These are phyloP conservation scores for Aspergillus eucalypticola DNA, from an alignment of 2,329 filamentous ascomycete genomes.

Conservation along the genomic window DNA sequence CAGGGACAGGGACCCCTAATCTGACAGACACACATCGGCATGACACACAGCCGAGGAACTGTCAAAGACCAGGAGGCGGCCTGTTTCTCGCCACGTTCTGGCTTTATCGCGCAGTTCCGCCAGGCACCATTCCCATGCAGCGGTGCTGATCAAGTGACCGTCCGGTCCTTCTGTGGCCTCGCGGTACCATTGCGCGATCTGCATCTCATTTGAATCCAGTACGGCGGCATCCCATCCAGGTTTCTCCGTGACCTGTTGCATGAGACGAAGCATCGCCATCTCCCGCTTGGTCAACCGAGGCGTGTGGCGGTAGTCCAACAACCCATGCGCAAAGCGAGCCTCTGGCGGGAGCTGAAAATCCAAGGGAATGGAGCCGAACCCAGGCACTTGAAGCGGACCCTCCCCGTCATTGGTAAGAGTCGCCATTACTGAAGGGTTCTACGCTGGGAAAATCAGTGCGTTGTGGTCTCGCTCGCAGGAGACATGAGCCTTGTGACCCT, in stretches of 20 bases:
- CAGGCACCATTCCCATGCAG: slow-evolving; percentile 11
- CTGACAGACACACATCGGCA: neutral
- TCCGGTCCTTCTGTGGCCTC: slow-evolving; percentile 6
- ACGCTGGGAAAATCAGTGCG: too few relatives aligned
- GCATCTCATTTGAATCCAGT: neutral
- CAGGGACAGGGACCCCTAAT: neutral
- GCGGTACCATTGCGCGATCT: slow-evolving; percentile 7
- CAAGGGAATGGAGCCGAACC: slow-evolving; percentile 10
- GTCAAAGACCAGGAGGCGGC: slow-evolving; percentile 8
- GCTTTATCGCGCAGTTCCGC: slow-evolving; percentile 12
- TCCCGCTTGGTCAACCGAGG: slow-evolving; percentile 13
- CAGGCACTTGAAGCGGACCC: slow-evolving; percentile 10
- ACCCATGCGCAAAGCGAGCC: slow-evolving; percentile 13
- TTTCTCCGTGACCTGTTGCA: slow-evolving; percentile 13
- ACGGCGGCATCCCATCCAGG: neutral
- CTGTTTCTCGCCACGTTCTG: neutral
- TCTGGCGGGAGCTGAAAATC: slow-evolving; percentile 7
- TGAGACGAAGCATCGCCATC: slow-evolving; percentile 17
- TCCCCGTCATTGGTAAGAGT: neutral
- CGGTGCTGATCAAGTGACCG: slow-evolving; percentile 8
- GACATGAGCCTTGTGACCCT: too few relatives aligned
- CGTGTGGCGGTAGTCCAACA: slow-evolving; percentile 14
- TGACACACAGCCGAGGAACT: slow-evolving; percentile 10
- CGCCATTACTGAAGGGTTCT: neutral
- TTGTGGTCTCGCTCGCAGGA: too few relatives aligned